Percentiles rank a stretch among this genome's conserved stretches.
Conservation (phyloP, 192 early-diverging fungal genomes). For the Podila clonocystis region DNA sequence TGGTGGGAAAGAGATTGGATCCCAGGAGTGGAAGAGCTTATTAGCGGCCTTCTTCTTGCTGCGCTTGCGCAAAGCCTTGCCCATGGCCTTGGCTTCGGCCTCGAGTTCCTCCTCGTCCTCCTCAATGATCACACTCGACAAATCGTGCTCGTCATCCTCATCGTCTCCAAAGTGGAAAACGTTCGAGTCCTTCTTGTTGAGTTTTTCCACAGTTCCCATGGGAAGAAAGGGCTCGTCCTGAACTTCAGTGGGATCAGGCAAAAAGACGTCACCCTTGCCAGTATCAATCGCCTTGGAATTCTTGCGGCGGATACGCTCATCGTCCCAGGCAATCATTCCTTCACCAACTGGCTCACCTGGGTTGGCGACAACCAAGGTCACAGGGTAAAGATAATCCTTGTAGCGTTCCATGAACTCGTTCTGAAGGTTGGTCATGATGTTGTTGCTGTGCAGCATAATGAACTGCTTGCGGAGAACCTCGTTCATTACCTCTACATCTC, state of each 20-base stretch:
- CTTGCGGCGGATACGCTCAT: conserved; percentile 38
- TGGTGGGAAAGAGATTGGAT: conserved; percentile 72
- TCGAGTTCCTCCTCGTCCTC: conserved; percentile 61
- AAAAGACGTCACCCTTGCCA: conserved; percentile 11
- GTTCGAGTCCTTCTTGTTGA: conserved; percentile 24
- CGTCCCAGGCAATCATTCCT: conserved; percentile 47
- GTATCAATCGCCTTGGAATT: conserved; percentile 11
- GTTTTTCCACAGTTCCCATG: conserved; percentile 1
- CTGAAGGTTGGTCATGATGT: conserved; percentile 86
- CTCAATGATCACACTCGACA: conserved; percentile 39
- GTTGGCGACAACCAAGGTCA: conserved; percentile 43
- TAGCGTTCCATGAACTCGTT: conserved; percentile 88
- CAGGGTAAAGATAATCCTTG: conserved; percentile 72
- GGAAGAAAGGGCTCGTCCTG: conserved; percentile 13
- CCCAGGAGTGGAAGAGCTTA: conserved; percentile 57
- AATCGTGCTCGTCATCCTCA: conserved; percentile 44
- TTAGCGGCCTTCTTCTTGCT: conserved; percentile 23
- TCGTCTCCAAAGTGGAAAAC: conserved; percentile 40
- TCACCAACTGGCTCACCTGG: conserved; percentile 42
- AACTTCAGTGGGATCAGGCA: conserved; percentile 15
- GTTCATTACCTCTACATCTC: conserved; percentile 89
- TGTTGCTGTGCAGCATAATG: conserved; percentile 81
- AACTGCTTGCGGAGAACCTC: conserved; percentile 89
- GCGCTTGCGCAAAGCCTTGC: conserved; percentile 34
- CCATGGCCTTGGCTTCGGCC: conserved; percentile 52